Percentiles rank a stretch among this genome's conserved stretches.
Conservation (phyloP, 78 protist genomes). For the Protostelium mycophagum region DNA sequence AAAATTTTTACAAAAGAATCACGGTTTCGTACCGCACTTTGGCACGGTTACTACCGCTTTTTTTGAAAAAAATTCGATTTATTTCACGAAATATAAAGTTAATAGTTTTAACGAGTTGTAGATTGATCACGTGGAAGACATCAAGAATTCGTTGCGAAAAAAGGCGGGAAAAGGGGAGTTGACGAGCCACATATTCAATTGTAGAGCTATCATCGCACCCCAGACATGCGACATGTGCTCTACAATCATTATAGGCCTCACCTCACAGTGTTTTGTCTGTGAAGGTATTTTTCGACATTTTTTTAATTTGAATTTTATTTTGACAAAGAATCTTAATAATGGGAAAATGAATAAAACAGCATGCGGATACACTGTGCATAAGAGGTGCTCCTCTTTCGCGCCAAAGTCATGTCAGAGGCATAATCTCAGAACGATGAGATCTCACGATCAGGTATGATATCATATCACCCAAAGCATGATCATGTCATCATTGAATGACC, state of each 20-base stretch:
- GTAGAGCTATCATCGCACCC: not conserved
- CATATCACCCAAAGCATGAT: too few relatives aligned
- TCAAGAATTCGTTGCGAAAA: not conserved
- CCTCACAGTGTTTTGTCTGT: not conserved
- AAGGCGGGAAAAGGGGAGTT: not conserved
- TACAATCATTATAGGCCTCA: not conserved
- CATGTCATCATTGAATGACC: too few relatives aligned
- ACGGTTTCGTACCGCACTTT: too few relatives aligned
- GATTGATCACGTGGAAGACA: not conserved
- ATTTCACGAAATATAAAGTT: too few relatives aligned
- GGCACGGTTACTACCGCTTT: too few relatives aligned
- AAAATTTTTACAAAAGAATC: too few relatives aligned
- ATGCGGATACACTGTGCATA: not conserved
- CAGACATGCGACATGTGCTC: not conserved
- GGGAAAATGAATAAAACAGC: too few relatives aligned
- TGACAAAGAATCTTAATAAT: too few relatives aligned
- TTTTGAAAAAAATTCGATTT: too few relatives aligned
- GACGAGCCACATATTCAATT: not conserved
- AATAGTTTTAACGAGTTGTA: too few relatives aligned
- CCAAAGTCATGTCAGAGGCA: not conserved
- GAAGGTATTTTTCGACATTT: not conserved
- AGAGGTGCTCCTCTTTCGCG: not conserved
- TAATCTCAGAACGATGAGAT: not conserved
- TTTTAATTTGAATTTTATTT: too few relatives aligned
- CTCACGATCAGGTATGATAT: not conserved